A percentile compares a stretch with the other conserved stretches of the same genome.
phyloP scores from a whole-genome alignment of 306 rosid genomes.

The Rubus idaeus region DNA sequence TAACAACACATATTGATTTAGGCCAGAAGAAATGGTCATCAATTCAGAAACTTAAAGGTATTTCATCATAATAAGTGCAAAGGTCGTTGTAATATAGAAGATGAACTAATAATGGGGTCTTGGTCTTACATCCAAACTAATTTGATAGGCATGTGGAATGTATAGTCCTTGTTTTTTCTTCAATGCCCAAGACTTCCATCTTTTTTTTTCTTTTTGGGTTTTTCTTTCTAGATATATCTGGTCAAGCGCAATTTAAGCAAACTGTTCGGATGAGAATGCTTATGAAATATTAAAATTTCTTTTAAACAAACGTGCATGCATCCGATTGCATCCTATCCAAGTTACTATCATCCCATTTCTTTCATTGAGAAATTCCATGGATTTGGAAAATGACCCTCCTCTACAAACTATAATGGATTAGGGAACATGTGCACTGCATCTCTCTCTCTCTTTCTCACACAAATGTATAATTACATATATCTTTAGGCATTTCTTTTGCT shows the following conservation, averaged over 20 bases:
- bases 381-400: constrained; percentile 13
- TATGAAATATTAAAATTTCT: not conserved
- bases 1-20: not conserved
- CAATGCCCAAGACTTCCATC: not conserved
- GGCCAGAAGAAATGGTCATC: constrained; percentile 18
- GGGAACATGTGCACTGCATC: constrained; percentile 5
- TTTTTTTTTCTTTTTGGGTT: not conserved
- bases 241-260: constrained; percentile 4
- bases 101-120: not conserved
- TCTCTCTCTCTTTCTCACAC: constrained; percentile 19
- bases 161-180: not conserved
- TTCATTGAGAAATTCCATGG: constrained; percentile 1
- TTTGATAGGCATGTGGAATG: not conserved
- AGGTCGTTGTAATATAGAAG: not conserved
- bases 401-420: constrained; percentile 7
- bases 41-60: constrained; percentile 34
- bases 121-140: constrained; percentile 1
- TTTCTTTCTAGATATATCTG: not conserved
- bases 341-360: constrained; percentile 1
- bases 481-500: not conserved
- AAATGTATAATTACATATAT: not conserved
- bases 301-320: constrained; percentile 26
- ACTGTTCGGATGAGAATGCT: not conserved
- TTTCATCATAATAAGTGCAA: constrained; percentile 24
- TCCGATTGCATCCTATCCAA: constrained; percentile 12